phyloP scores from a whole-genome alignment of 257 asterid species.

The Gentiana macrophylla region DNA sequence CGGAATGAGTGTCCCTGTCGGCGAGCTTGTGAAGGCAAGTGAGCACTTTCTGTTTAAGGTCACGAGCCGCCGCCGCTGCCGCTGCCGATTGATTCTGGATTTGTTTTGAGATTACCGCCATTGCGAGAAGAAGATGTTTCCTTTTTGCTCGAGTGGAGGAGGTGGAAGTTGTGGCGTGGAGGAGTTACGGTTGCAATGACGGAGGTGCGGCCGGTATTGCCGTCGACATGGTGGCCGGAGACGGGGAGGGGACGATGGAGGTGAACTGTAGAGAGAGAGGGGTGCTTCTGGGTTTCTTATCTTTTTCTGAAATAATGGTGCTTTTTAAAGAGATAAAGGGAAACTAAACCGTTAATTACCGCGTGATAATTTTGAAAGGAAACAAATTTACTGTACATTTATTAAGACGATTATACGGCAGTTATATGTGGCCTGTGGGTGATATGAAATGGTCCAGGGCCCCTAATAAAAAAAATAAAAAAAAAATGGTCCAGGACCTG shows the following conservation, averaged over 20 bases:
- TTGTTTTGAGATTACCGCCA: constrained; percentile 28
- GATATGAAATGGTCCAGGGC: no score
- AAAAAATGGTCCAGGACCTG: no score
- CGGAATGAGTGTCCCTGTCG: constrained; percentile 78
- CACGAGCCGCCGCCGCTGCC: constrained; percentile 33
- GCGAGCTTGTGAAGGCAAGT: constrained; percentile 85
- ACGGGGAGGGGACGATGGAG: neutral
- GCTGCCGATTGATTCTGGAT: constrained; percentile 30
- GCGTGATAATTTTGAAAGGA: neutral
- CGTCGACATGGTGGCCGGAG: constrained; percentile 34
- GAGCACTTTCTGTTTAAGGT: constrained; percentile 69
- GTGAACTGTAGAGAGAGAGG: constrained; percentile 6
- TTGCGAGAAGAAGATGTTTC: constrained; percentile 3
- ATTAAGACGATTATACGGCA: no score
- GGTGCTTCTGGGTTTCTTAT: constrained; percentile 1
- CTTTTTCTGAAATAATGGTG: constrained; percentile 11
- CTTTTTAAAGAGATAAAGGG: constrained; percentile 20
- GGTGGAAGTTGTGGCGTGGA: neutral
- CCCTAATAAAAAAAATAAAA: no score
- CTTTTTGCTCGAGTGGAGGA: neutral
- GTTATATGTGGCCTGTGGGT: no score
- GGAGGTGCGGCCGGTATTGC: constrained; percentile 43
- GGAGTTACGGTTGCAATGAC: constrained; percentile 1
- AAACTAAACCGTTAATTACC: constrained; percentile 3
- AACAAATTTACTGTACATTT: no score